phyloP scores from a whole-genome alignment of 2,329 filamentous ascomycete species.

The Penicillium capsulatum region DNA sequence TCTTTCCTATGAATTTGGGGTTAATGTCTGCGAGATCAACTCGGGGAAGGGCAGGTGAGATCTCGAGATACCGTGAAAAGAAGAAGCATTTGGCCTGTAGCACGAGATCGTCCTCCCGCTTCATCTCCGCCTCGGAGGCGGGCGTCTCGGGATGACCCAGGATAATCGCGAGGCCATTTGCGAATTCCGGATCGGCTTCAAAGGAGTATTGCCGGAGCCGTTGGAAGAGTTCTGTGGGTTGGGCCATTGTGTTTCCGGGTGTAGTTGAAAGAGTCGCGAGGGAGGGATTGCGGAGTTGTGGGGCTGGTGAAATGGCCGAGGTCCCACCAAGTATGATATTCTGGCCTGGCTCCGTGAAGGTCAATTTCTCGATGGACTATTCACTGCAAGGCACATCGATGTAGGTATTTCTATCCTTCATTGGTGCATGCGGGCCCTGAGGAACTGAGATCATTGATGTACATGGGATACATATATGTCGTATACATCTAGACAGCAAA shows the following conservation, averaged over 20 bases:
- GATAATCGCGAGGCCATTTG: conserved; percentile 45
- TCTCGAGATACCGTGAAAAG: conserved; percentile 38
- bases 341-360: no score
- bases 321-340: background rate
- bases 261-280: background rate
- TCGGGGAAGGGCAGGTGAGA: background rate
- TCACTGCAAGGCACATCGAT: no score
- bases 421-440: no score
- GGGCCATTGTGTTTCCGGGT: conserved; percentile 5
- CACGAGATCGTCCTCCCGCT: conserved; percentile 40
- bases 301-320: background rate
- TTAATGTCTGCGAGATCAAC: background rate
- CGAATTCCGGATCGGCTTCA: conserved; percentile 42
- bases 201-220: conserved; percentile 41
- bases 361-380: no score
- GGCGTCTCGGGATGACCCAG: conserved; percentile 41
- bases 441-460: no score
- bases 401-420: no score
- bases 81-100: conserved; percentile 48
- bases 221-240: conserved; percentile 26
- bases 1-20: conserved; percentile 32
- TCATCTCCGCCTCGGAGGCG: conserved; percentile 38
- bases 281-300: background rate
- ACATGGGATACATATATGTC: no score
- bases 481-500: no score